Base-by-base conservation (phyloP, 2,329 filamentous ascomycete genomes). In the Stachybotrys echinatus region DNA sequence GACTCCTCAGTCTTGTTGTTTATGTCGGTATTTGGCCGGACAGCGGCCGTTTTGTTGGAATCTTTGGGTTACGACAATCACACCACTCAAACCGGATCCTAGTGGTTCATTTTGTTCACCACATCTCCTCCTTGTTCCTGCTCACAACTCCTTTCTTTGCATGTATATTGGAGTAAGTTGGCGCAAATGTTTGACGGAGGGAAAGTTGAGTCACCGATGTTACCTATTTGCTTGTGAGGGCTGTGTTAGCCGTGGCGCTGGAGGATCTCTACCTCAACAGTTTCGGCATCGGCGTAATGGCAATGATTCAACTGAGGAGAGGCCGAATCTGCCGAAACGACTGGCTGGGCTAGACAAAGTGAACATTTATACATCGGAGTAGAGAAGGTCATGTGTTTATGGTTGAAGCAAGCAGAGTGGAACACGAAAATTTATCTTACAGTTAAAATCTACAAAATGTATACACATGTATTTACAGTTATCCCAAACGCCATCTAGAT, bases 101-200 rank as follows among this genome's bases (percentile, higher is more conserved):
- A n/a, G n/a, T n/a, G n/a, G n/a, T n/a, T n/a, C n/a, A n/a, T n/a
- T n/a, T n/a, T n/a, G n/a, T n/a, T n/a, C n/a, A n/a, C n/a, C n/a
- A n/a, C n/a, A n/a, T n/a, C n/a, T n/a, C n/a, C n/a, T n/a, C n/a
- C n/a, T n/a, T n/a, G n/a, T n/a, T n/a, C n/a, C n/a, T n/a, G n/a
- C n/a, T n/a, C n/a, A n/a, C 27, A 49, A 27, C 48, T 50, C 44
- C 45, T 45, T 53, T 46, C 51, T 52, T 34, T 5, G 27, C 27
- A 5, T 34, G 27, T 34, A 14, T 34, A 34, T 14, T 34, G 27
- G 10, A 34, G 14, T 10, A 3, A 10, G 14, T 34, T 34, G 27
- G 27, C 27, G 27, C 27, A 34, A 34, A 34, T 34, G 27, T 8
- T 34, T 34, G 27, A 34, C 10, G 27, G 27, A 34, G 27, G 27